These are phyloP conservation scores for Physcomitrium patens DNA, from an alignment of 225 moss, liverwort and hornwort genomes.

Conservation along the genomic window DNA sequence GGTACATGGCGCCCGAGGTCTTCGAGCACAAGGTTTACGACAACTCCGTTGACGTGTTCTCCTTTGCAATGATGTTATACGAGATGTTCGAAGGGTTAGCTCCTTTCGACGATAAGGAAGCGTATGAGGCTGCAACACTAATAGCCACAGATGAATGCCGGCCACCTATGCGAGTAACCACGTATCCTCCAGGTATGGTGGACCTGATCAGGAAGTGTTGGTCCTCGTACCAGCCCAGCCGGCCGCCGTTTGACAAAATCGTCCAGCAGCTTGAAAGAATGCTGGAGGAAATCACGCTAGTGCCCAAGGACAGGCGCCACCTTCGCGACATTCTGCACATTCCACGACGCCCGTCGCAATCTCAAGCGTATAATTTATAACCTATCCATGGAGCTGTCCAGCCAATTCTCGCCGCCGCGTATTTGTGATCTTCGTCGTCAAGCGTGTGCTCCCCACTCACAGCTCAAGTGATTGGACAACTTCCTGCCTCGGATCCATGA, in stretches of 20 bases:
- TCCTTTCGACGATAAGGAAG: conserved; percentile 60
- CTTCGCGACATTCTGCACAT: conserved; percentile 42
- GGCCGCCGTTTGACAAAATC: conserved; percentile 35
- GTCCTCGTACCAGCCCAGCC: conserved; percentile 12
- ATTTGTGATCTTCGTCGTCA: not conserved
- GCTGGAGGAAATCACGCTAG: conserved; percentile 38
- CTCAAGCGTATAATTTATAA: conserved; percentile 40
- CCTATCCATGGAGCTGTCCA: not conserved
- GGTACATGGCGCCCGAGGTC: conserved; percentile 85
- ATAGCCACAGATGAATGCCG: conserved; percentile 48
- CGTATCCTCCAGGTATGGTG: conserved; percentile 56
- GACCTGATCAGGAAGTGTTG: conserved; percentile 37
- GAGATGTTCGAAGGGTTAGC: conserved; percentile 74
- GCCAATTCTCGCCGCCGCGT: not conserved
- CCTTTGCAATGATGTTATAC: conserved; percentile 65
- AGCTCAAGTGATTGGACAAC: conserved; percentile 29
- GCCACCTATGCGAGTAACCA: conserved; percentile 43
- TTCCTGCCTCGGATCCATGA: conserved; percentile 15
- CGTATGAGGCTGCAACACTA: conserved; percentile 62
- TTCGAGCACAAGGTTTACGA: conserved; percentile 66
- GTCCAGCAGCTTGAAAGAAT: conserved; percentile 30
- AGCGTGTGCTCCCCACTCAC: not conserved
- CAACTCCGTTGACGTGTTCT: conserved; percentile 73
- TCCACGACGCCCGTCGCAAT: conserved; percentile 42
- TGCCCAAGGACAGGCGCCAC: conserved; percentile 30